Percentiles rank a stretch among this genome's conserved stretches.
Evolutionary conservation across 169 alveolate species (phyloP).

Genomic region (Cryptosporidium ubiquitum): DNA sequence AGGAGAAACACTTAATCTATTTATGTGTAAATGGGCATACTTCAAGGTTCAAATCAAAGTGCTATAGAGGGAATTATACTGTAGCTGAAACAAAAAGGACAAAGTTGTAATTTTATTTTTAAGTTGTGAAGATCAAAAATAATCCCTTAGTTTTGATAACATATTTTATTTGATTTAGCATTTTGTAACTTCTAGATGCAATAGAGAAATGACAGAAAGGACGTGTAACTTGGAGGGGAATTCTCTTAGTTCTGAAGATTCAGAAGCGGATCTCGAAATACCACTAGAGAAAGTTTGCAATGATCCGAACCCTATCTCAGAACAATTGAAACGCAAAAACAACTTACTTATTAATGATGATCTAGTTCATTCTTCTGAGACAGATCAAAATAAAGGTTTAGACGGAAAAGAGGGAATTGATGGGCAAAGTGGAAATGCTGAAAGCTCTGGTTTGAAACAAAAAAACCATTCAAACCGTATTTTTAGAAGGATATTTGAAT

Average conservation of each 20-base stretch:
- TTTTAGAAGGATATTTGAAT: background rate
- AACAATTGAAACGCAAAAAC: background rate
- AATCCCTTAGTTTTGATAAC: background rate
- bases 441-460: background rate
- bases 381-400: background rate
- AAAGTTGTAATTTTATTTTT: background rate
- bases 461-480: background rate
- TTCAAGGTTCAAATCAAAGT: background rate
- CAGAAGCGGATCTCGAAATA: slow-evolving; percentile 11
- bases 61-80: background rate
- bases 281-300: slow-evolving; percentile 26
- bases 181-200: background rate
- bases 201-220: background rate
- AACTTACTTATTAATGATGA: background rate
- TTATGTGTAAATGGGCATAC: background rate
- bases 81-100: background rate
- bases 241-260: background rate
- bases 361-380: background rate
- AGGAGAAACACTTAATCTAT: background rate
- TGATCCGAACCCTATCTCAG: background rate
- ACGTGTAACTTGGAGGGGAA: background rate
- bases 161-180: background rate
- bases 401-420: background rate
- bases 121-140: background rate
- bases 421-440: background rate